Evolutionary conservation across 2,329 filamentous ascomycete genomes (phyloP).

Genomic region (Penicillium sp.): DNA sequence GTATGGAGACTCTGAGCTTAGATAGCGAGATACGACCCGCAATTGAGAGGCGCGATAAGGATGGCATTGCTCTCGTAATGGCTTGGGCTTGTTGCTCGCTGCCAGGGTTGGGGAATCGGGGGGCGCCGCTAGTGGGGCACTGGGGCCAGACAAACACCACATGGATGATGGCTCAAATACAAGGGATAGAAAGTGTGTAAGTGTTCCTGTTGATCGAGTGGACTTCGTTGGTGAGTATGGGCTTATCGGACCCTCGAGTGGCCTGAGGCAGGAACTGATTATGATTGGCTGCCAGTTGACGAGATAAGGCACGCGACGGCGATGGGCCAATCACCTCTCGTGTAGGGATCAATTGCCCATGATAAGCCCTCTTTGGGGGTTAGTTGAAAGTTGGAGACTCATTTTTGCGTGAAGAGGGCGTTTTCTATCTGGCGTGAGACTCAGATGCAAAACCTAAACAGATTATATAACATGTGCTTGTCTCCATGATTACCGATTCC

Average conservation of each 20-base stretch:
- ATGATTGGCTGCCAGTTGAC: background rate
- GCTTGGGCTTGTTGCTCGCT: background rate
- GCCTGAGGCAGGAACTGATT: too few relatives aligned
- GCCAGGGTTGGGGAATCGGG: background rate
- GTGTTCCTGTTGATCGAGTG: too few relatives aligned
- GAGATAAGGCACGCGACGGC: background rate
- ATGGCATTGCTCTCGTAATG: constrained; percentile 20
- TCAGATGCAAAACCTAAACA: background rate
- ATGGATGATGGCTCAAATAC: background rate
- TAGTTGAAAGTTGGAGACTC: background rate
- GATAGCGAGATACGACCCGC: constrained; percentile 26
- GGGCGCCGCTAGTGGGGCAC: background rate
- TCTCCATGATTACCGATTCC: background rate
- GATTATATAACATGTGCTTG: background rate
- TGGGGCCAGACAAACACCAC: background rate
- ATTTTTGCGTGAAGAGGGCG: background rate
- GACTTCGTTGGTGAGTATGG: background rate
- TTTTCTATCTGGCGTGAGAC: background rate
- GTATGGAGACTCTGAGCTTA: constrained; percentile 13
- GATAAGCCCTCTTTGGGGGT: background rate
- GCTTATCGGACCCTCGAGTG: background rate
- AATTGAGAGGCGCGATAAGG: background rate
- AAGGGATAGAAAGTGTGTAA: background rate
- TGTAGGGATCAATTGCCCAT: background rate
- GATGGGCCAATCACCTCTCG: background rate